Evolutionary conservation across 192 early-diverging fungal genomes (phyloP).

Genomic region (Backusella parvicylindrica): DNA sequence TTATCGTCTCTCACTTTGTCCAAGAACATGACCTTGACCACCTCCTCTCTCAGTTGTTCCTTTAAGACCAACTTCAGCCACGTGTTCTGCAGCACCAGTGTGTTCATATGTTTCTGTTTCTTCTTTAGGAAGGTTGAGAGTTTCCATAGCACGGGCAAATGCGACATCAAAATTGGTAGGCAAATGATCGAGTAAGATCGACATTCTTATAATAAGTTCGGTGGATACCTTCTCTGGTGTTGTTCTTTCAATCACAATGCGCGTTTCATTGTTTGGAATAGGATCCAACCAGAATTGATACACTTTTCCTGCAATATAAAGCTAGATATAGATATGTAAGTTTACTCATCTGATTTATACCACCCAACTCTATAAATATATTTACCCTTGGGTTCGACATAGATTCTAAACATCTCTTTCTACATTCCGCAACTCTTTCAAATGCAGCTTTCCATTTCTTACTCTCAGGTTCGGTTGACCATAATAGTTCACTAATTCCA

Average conservation of each 20-base stretch:
- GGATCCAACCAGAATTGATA: slow-evolving; percentile 40
- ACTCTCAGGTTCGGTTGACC: slow-evolving; percentile 30
- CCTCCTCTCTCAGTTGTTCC: slow-evolving; percentile 15
- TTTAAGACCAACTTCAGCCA: slow-evolving; percentile 8
- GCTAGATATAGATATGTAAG: slow-evolving; percentile 9
- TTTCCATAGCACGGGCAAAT: slow-evolving; percentile 24
- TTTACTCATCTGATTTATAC: not conserved
- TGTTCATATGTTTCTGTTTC: not conserved
- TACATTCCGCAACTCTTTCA: slow-evolving; percentile 37
- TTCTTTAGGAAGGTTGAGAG: not conserved
- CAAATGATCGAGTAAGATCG: slow-evolving; percentile 32
- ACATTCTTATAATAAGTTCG: slow-evolving; percentile 28
- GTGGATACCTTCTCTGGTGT: slow-evolving; percentile 25
- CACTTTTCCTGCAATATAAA: slow-evolving; percentile 35
- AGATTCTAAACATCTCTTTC: slow-evolving; percentile 25
- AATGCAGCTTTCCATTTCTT: slow-evolving; percentile 41
- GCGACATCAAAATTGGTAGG: slow-evolving; percentile 36
- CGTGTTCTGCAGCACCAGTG: not conserved
- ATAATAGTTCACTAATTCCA: slow-evolving; percentile 42
- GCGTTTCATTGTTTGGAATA: slow-evolving; percentile 30
- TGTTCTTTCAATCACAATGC: slow-evolving; percentile 34
- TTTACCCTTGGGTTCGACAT: slow-evolving; percentile 33
- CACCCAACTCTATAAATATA: not conserved
- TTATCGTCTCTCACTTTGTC: not conserved
- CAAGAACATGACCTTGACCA: not conserved